Evolutionary conservation across 106 monocot genomes (phyloP).

Genomic region (Xerophyta viscosa): DNA sequence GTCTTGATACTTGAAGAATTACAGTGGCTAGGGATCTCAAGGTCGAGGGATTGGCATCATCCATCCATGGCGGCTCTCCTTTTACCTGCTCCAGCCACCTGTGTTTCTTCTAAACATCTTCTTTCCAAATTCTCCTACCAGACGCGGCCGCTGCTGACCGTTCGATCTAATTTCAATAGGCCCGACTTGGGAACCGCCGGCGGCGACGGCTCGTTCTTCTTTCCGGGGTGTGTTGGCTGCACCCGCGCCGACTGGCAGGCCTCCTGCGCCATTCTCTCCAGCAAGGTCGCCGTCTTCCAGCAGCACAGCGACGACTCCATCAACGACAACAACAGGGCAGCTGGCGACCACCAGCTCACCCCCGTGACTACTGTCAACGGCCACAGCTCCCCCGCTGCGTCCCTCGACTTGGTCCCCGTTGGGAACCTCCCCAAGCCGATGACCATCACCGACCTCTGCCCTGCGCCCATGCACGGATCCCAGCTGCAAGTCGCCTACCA

Average conservation of each 20-base stretch:
- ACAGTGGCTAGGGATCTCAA: too few species aligned
- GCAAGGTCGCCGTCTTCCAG: conserved; percentile 26
- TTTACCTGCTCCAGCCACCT: too few species aligned
- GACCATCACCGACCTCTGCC: conserved; percentile 34
- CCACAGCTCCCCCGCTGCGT: neutral
- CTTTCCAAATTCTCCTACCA: too few species aligned
- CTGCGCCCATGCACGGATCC: conserved; percentile 43
- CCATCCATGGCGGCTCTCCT: neutral
- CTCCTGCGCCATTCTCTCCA: conserved; percentile 48
- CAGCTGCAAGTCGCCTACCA: conserved; percentile 30
- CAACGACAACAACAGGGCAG: neutral
- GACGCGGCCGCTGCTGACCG: neutral
- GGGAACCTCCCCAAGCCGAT: conserved; percentile 31
- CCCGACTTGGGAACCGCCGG: conserved; percentile 1
- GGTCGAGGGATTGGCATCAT: too few species aligned
- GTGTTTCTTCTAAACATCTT: neutral
- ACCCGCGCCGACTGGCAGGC: conserved; percentile 52
- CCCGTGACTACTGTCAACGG: conserved; percentile 15
- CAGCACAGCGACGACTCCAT: neutral
- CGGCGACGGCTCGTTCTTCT: conserved; percentile 1
- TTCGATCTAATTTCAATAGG: neutral
- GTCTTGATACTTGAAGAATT: too few species aligned
- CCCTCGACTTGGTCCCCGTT: conserved; percentile 15
- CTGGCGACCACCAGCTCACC: neutral
- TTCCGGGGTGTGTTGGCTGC: conserved; percentile 12